These are phyloP conservation scores for Aureoboletus auriporus DNA, from an alignment of 768 basidiomycete species.

Conservation along the genomic window DNA sequence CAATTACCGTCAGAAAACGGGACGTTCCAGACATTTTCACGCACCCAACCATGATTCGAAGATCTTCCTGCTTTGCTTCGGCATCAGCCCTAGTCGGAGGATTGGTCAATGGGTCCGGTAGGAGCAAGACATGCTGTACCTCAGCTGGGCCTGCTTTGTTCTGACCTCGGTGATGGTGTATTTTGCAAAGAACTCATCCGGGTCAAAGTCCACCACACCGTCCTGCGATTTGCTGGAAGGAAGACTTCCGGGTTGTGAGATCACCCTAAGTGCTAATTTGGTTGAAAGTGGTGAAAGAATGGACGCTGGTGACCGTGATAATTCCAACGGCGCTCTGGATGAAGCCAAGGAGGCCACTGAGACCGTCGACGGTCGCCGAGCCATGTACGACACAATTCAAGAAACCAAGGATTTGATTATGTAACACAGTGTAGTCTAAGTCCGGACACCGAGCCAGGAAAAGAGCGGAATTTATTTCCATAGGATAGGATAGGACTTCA, in stretches of 20 bases:
- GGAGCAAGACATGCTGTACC: conserved; percentile 38
- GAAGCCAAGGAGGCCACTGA: conserved; percentile 29
- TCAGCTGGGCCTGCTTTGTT: conserved; percentile 59
- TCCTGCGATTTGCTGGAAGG: conserved; percentile 13
- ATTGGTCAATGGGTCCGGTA: conserved; percentile 1
- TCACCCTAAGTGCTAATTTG: conserved; percentile 3
- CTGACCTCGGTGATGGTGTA: conserved; percentile 71
- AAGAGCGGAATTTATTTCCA: too few relatives aligned
- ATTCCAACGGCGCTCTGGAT: conserved; percentile 10
- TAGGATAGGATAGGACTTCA: too few relatives aligned
- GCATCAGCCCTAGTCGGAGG: conserved; percentile 59
- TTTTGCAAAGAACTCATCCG: conserved; percentile 73
- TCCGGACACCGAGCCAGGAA: too few relatives aligned
- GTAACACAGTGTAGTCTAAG: conserved; percentile 9
- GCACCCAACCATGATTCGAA: conserved; percentile 90
- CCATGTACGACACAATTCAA: too few relatives aligned
- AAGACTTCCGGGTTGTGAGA: conserved; percentile 11
- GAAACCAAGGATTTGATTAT: conserved; percentile 10
- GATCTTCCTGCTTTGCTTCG: conserved; percentile 83
- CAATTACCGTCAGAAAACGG: conserved; percentile 33
- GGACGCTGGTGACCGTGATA: conserved; percentile 3
- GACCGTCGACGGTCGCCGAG: conserved; percentile 35
- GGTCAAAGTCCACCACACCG: conserved; percentile 38
- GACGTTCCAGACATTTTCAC: conserved; percentile 30
- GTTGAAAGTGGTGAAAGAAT: conserved; percentile 3